A percentile compares a stretch with the other conserved stretches of the same genome.
phyloP scores from a whole-genome alignment of 805 yeast species.

The Candida germanica region DNA sequence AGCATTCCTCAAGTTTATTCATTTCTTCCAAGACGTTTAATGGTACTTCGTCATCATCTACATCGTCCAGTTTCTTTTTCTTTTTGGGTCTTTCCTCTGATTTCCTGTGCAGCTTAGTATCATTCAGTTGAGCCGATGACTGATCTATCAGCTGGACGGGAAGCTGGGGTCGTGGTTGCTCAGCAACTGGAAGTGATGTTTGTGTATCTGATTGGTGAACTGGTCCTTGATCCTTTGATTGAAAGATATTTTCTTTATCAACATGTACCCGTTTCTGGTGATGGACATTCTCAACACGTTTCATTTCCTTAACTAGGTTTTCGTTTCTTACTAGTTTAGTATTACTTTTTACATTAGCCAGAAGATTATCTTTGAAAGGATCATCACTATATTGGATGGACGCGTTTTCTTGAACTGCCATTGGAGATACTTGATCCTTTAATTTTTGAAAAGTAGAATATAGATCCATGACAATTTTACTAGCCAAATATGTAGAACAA shows the following conservation, averaged over 20 bases:
- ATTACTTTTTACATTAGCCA: neutral
- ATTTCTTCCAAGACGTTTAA: slow-evolving; percentile 57
- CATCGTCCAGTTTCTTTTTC: slow-evolving; percentile 8
- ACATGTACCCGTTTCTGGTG: slow-evolving; percentile 1
- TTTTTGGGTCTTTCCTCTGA: neutral
- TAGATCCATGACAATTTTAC: slow-evolving; percentile 6
- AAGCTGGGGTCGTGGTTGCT: neutral
- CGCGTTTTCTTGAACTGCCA: slow-evolving; percentile 5
- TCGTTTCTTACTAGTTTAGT: slow-evolving; percentile 16
- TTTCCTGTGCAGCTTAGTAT: neutral
- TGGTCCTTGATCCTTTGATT: neutral
- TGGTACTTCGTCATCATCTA: slow-evolving; percentile 47
- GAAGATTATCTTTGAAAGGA: slow-evolving; percentile 16
- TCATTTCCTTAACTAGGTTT: slow-evolving; percentile 13
- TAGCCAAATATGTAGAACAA: slow-evolving; percentile 2
- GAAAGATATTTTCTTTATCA: neutral
- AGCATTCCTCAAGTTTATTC: slow-evolving; percentile 49
- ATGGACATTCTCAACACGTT: neutral
- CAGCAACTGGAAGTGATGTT: too few relatives aligned
- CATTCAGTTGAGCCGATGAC: too few relatives aligned
- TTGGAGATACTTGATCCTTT: slow-evolving; percentile 8
- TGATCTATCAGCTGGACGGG: too few relatives aligned
- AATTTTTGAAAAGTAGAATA: slow-evolving; percentile 12
- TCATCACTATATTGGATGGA: slow-evolving; percentile 12
- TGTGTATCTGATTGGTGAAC: too few relatives aligned